phyloP scores from a whole-genome alignment of 768 basidiomycete genomes.

The Tricholomella constricta region DNA sequence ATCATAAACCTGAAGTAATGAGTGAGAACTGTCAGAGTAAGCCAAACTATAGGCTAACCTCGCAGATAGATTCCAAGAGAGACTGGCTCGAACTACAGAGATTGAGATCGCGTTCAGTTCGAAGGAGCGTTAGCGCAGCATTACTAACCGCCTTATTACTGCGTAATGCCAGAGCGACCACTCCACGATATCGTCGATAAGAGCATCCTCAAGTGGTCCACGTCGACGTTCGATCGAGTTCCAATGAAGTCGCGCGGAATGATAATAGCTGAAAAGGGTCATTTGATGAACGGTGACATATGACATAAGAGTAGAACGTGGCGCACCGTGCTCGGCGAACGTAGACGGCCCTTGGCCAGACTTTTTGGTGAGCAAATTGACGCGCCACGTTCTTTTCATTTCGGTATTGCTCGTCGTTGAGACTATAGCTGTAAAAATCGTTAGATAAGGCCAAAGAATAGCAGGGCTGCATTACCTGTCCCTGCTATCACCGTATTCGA shows the following conservation, averaged over 20 bases:
- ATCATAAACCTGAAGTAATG: conserved; percentile 55
- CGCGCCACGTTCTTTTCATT: conserved; percentile 68
- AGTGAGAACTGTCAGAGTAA: background rate
- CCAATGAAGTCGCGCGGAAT: conserved; percentile 69
- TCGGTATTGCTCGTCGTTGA: conserved; percentile 57
- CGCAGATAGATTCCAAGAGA: conserved; percentile 51
- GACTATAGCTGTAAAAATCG: conserved; percentile 44
- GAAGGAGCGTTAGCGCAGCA: background rate
- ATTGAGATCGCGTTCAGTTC: conserved; percentile 23
- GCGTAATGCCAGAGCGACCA: conserved; percentile 83
- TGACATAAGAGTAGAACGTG: background rate
- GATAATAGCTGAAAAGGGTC: conserved; percentile 49
- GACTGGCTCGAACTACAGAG: conserved; percentile 46
- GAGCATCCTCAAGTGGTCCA: conserved; percentile 55
- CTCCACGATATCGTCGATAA: conserved; percentile 72
- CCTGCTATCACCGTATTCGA: conserved; percentile 74
- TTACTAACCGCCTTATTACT: conserved; percentile 46
- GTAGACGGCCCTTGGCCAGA: conserved; percentile 74
- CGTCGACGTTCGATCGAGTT: conserved; percentile 71
- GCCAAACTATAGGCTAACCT: conserved; percentile 33
- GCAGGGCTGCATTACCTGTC: conserved; percentile 40
- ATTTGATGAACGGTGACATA: conserved; percentile 1
- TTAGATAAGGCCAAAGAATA: background rate
- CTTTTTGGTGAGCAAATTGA: conserved; percentile 69
- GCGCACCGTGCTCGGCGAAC: conserved; percentile 63